Evolutionary conservation across 148 eudicot species (phyloP).

Genomic region (Linanthus parryae): DNA sequence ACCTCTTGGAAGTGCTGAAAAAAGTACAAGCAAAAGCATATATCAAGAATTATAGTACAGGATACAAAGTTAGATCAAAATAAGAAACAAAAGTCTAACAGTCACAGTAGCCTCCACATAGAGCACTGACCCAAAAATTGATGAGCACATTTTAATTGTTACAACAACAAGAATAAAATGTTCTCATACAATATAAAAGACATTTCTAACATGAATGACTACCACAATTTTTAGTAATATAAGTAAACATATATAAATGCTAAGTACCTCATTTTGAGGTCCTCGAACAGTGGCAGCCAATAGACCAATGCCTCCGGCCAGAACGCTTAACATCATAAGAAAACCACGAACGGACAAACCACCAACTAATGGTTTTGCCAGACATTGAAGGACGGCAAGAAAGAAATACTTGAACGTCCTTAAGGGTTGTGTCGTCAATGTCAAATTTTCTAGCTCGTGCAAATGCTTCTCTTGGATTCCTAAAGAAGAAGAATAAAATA

Average conservation of each 20-base stretch:
- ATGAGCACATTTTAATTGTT: too few relatives aligned
- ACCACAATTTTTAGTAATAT: too few relatives aligned
- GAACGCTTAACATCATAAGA: constrained; percentile 38
- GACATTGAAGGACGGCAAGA: constrained; percentile 47
- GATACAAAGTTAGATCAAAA: too few relatives aligned
- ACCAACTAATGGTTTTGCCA: constrained; percentile 31
- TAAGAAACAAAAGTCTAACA: too few relatives aligned
- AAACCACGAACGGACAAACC: constrained; percentile 52
- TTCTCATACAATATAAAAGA: too few relatives aligned
- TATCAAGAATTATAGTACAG: too few relatives aligned
- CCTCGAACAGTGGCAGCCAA: constrained; percentile 42
- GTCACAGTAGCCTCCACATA: too few relatives aligned
- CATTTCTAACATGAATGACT: too few relatives aligned
- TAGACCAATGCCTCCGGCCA: constrained; percentile 13
- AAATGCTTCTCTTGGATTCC: constrained; percentile 60
- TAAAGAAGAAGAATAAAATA: constrained; percentile 24
- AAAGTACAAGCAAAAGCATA: too few relatives aligned
- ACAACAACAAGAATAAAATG: too few relatives aligned
- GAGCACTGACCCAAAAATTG: too few relatives aligned
- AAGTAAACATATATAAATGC: background rate
- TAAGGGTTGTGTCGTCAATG: constrained; percentile 54
- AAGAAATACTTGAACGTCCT: constrained; percentile 59
- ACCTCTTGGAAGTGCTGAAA: too few relatives aligned
- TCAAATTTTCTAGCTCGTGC: constrained; percentile 55
- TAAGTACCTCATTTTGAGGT: constrained; percentile 65